These are phyloP conservation scores for Panaeolus cyanescens DNA, from an alignment of 768 basidiomycete genomes.

Conservation along the genomic window DNA sequence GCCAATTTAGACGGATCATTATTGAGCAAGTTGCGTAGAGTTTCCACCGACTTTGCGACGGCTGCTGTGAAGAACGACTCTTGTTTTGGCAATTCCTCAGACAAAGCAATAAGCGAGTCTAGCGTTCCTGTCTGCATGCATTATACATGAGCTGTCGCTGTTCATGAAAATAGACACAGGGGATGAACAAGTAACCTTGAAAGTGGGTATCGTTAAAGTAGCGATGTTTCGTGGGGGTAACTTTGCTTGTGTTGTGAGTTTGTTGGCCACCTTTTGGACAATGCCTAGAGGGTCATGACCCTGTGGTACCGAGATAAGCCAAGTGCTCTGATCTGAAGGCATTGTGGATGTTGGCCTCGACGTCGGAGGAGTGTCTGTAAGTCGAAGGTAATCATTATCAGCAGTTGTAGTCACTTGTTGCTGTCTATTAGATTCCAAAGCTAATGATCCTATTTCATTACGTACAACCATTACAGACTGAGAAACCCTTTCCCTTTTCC, in stretches of 20 bases:
- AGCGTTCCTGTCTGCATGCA: constrained; percentile 86
- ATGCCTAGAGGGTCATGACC: constrained; percentile 84
- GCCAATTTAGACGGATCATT: constrained; percentile 78
- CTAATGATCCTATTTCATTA: constrained; percentile 1
- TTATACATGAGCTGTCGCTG: constrained; percentile 14
- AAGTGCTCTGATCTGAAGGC: constrained; percentile 96
- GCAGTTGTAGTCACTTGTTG: constrained; percentile 26
- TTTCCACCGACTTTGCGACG: constrained; percentile 93
- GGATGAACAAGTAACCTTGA: constrained; percentile 66
- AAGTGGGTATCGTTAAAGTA: constrained; percentile 75
- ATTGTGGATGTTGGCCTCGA: constrained; percentile 38
- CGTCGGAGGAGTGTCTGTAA: constrained; percentile 10
- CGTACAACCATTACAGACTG: background rate
- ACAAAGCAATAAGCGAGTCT: constrained; percentile 83
- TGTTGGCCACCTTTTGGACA: constrained; percentile 62
- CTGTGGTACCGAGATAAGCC: constrained; percentile 86
- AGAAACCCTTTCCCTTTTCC: background rate
- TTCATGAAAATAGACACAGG: constrained; percentile 12
- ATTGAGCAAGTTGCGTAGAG: constrained; percentile 85
- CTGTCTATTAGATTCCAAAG: constrained; percentile 4
- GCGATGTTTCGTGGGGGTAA: constrained; percentile 51
- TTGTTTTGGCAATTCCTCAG: constrained; percentile 91
- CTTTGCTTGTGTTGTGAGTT: constrained; percentile 62
- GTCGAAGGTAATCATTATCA: constrained; percentile 18
- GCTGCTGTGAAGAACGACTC: constrained; percentile 85